Evolutionary conservation across 495 filamentous ascomycete genomes (phyloP), one percentile per base, ranked within the genome.

Genomic region (Lophiostoma macrostomum): DNA sequence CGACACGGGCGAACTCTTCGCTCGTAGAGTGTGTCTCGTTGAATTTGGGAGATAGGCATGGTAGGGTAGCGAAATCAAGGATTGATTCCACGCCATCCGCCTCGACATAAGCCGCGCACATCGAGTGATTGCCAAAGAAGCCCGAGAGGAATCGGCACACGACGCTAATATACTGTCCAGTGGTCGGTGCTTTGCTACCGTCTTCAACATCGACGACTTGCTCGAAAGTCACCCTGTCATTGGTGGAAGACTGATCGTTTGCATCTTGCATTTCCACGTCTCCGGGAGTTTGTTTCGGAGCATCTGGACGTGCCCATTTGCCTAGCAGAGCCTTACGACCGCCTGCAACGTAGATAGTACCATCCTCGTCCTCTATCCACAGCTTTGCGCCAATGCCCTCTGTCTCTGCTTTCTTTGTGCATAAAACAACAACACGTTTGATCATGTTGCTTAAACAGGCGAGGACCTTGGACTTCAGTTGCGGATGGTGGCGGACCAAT

Each of bases 401-500:
- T 30, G 78, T 74, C 63, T 74, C 76, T 3, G 86, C 85, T 67
- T 86, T 84, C 12, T 71, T 72, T 44, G 78, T 78, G 53, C 85
- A 87, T 23, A 96, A 67, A 44, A 83, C 69, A 24, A 77, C 76
- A 30, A 96, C 85, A 51, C 87, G 80, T 20, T 80, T 82, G 30
- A 94, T 79, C 88, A 96, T 95, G 40, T 87, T 79, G 29, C 90
- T 75, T 12, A 95, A 80, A 4, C 85, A 81, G 61, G 83, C 80
- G 71, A 94, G 82, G 50, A 97, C 89, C 11, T 80, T 79, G 23
- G 80, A 74, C 50, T 90, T 89, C 37, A 99, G 73, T 10, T 76
- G 75, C 0, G 93, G 94, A 66, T 99, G 94, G 64, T 99, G 93
- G 16, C 93, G 83, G 24, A 91, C 85, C 50, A 99, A 76, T 65